These are phyloP conservation scores for Ceratobasidium sp. DNA, from an alignment of 1,284 basidiomycete species.

Conservation along the genomic window DNA sequence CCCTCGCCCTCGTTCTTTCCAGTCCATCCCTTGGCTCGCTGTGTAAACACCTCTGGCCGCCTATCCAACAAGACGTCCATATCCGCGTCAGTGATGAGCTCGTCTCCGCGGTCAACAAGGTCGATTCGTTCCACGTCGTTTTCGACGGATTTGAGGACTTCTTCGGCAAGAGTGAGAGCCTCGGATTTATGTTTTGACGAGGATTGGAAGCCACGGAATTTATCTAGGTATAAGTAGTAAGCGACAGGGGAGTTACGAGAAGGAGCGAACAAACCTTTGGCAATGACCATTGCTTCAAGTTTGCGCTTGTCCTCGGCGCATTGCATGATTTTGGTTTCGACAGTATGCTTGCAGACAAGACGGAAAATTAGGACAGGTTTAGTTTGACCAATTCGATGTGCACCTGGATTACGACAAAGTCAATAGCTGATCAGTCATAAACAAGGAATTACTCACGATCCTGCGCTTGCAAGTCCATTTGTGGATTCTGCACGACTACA, in stretches of 20 bases:
- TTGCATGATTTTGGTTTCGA: slow-evolving; percentile 93
- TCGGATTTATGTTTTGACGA: slow-evolving; percentile 60
- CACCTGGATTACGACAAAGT: slow-evolving; percentile 54
- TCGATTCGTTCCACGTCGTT: slow-evolving; percentile 92
- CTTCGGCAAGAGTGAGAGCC: slow-evolving; percentile 82
- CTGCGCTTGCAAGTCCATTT: slow-evolving; percentile 97
- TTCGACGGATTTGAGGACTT: slow-evolving; percentile 78
- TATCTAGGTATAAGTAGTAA: slow-evolving; percentile 22
- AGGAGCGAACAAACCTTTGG: slow-evolving; percentile 72
- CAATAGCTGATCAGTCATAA: neutral
- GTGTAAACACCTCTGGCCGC: slow-evolving; percentile 80
- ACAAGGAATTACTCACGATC: slow-evolving; percentile 65
- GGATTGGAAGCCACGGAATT: slow-evolving; percentile 39
- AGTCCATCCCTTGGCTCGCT: slow-evolving; percentile 84
- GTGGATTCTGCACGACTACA: slow-evolving; percentile 76
- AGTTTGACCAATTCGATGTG: slow-evolving; percentile 95
- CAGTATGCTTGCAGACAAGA: slow-evolving; percentile 86
- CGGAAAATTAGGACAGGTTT: slow-evolving; percentile 90
- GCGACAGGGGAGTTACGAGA: neutral
- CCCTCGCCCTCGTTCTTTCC: slow-evolving; percentile 54
- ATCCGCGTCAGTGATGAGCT: slow-evolving; percentile 85
- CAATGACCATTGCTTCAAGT: slow-evolving; percentile 94
- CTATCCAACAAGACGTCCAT: slow-evolving; percentile 86
- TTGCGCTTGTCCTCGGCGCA: slow-evolving; percentile 88
- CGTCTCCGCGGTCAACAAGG: slow-evolving; percentile 80